A percentile compares a stretch with the other conserved stretches of the same genome.
Conservation (phyloP, 2,329 filamentous ascomycete species). For the Penicillium sp. region DNA sequence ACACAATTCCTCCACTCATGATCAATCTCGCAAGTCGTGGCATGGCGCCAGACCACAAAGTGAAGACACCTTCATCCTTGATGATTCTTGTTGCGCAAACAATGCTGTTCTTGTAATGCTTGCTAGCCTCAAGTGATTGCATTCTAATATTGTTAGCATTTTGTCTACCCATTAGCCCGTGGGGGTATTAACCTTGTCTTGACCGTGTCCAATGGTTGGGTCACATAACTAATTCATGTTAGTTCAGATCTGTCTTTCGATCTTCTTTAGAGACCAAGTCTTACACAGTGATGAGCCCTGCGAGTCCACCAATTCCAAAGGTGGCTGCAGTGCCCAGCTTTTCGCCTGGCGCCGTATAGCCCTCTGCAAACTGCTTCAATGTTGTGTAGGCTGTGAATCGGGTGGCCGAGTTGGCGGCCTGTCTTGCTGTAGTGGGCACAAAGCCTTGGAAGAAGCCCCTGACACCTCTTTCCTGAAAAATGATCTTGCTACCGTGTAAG, state of each 20-base stretch:
- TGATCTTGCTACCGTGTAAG: constrained; percentile 77
- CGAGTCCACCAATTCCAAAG: constrained; percentile 80
- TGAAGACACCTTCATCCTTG: constrained; percentile 77
- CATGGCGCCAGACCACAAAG: constrained; percentile 88
- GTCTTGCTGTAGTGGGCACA: constrained; percentile 83
- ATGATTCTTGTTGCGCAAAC: constrained; percentile 75
- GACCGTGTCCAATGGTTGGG: constrained; percentile 75
- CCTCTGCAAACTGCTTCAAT: constrained; percentile 80
- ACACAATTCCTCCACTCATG: constrained; percentile 90
- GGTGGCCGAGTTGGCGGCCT: constrained; percentile 87
- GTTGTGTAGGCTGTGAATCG: constrained; percentile 86
- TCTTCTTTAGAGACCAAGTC: neutral
- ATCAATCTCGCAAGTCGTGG: constrained; percentile 76
- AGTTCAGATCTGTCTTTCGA: neutral
- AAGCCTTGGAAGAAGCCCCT: constrained; percentile 96
- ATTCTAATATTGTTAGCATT: constrained; percentile 49
- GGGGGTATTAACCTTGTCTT: constrained; percentile 58
- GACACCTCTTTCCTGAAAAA: constrained; percentile 76
- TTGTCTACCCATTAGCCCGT: neutral
- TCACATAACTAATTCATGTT: constrained; percentile 37
- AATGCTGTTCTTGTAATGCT: constrained; percentile 76
- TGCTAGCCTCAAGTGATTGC: constrained; percentile 84
- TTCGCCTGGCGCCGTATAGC: constrained; percentile 86
- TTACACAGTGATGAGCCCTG: constrained; percentile 81
- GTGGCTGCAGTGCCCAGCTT: constrained; percentile 82